These are phyloP conservation scores for Pseudocohnilembus persalinus DNA, from an alignment of 169 alveolate genomes.

Conservation along the genomic window DNA sequence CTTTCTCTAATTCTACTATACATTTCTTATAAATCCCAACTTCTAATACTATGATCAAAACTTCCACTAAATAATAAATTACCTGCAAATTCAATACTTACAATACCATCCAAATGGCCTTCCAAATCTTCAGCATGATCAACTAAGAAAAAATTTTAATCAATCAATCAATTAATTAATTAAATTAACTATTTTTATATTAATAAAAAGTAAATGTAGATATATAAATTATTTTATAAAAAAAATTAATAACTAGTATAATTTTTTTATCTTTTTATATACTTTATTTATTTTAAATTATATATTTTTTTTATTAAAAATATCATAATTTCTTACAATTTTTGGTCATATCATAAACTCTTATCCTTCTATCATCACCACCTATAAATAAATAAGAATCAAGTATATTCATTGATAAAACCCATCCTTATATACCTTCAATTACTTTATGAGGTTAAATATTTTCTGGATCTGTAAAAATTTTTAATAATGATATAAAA, in stretches of 20 bases:
- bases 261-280: no score
- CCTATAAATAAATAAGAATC: conserved; percentile 43
- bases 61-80: conserved; percentile 66
- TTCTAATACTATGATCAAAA: conserved; percentile 71
- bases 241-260: no score
- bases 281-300: no score
- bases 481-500: no score
- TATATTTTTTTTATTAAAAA: no score
- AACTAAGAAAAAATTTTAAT: background rate
- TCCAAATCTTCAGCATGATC: conserved; percentile 55
- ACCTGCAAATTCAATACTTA: conserved; percentile 68
- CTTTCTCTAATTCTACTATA: conserved; percentile 62
- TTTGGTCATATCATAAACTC: conserved; percentile 48
- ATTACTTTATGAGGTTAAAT: conserved; percentile 2
- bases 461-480: conserved; percentile 8
- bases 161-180: no score
- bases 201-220: no score
- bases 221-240: no score
- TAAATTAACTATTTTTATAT: conserved; percentile 24
- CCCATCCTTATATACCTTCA: conserved; percentile 61
- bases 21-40: conserved; percentile 73
- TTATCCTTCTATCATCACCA: conserved; percentile 60
- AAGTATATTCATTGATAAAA: conserved; percentile 40
- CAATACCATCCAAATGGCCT: conserved; percentile 76
- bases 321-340: conserved; percentile 21